Evolutionary conservation across 225 moss, liverwort and hornwort species (phyloP).

Genomic region (Rhytidiadelphus loreus): DNA sequence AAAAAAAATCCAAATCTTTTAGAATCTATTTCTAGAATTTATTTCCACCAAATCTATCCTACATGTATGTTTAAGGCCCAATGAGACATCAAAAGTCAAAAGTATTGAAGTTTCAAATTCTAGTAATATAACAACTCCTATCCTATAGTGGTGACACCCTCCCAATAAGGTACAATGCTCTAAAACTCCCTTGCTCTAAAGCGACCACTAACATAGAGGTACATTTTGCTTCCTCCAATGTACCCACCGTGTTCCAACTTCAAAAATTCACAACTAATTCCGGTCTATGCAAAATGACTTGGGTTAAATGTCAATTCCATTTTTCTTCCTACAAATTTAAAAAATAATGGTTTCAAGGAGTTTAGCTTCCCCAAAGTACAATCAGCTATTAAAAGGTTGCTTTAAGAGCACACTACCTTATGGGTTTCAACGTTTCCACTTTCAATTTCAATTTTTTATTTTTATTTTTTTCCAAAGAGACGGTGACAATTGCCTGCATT

Average conservation of each 20-base stretch:
- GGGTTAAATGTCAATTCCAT: neutral
- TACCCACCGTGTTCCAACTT: fast-evolving
- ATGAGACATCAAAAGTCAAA: neutral
- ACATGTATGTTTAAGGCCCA: fast-evolving
- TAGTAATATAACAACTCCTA: fast-evolving
- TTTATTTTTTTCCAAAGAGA: no score
- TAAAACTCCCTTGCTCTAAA: no score
- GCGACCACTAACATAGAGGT: fast-evolving
- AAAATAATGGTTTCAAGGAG: neutral
- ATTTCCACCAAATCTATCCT: neutral
- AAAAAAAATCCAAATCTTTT: neutral
- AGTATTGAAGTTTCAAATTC: neutral
- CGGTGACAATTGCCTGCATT: no score
- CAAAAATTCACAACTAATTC: neutral
- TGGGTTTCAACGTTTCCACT: neutral
- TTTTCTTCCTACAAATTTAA: no score
- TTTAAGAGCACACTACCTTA: neutral
- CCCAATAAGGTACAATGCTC: neutral
- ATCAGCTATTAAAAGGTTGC: neutral
- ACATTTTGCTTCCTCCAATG: neutral
- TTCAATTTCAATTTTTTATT: no score
- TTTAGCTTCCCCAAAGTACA: neutral
- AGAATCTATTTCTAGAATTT: fast-evolving
- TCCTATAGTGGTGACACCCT: neutral
- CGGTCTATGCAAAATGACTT: neutral